Base-by-base conservation (phyloP, 495 filamentous ascomycete genomes). In the Penicillium turbatum region DNA sequence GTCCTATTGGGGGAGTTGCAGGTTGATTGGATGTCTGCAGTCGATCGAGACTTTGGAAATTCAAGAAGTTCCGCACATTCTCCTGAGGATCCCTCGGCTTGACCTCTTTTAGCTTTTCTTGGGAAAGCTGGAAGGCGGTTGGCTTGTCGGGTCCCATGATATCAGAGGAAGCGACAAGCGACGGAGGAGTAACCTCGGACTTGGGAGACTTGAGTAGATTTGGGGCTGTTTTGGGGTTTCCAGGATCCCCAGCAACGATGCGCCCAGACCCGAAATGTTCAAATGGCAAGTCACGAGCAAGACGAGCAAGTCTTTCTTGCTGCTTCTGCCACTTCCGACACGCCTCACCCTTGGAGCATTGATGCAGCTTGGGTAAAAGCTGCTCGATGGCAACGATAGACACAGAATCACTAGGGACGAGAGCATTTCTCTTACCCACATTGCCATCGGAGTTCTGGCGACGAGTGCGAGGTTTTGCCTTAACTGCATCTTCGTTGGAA, bases 311-410 rank as follows among this genome's bases (percentile, higher is more conserved):
- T 16, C 42, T 58, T 0, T 48, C 45, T 62, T 93, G 83, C 56
- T 89, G 83, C 61, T 82, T 86, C 66, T 78, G 81, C 73, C 76
- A 92, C 68, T 92, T 96, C 16, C 79, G 75, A 67, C 93, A 98
- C 45, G 86, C 84, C 57, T 95, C 91, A 34, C 92, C 93, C 68
- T 96, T 97, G 34, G 83, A 85, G 70, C 93, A 98, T 34, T 76
- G 81, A 68, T 98, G 93, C 0, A 82, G 79, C 68, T 87, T 91
- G 3, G 91, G 91, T 16, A 95, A 73, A 13, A 92, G 61, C 64
- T 96, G 89, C 70, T 96, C 91, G 54, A 96, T 96, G 0, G 80
- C 91, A 30, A 96, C 90, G 51, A 96, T 95, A 0, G 91, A 95
- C 3, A 92, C 87, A 6, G 89, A 90, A 55, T 95, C 90, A 10